Base-by-base conservation (phyloP, 129 eudicot genomes). In the Rutidosis leptorrhynchoides region DNA sequence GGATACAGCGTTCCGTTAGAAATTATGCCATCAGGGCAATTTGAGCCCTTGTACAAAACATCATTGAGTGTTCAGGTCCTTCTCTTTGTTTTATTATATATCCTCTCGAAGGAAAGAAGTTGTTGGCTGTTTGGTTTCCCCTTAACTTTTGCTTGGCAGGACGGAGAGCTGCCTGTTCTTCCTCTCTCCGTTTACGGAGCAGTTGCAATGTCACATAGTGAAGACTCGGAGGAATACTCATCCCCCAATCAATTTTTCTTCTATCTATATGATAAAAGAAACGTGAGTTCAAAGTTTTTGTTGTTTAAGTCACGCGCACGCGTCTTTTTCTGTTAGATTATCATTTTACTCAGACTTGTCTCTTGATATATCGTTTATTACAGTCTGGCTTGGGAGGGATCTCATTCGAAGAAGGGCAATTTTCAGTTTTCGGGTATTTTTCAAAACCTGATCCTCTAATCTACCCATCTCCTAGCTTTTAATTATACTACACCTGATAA, bases 311-410 rank as follows among this genome's bases (percentile, higher is more conserved):
- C n/a, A n/a, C n/a, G n/a, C n/a, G n/a, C n/a, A n/a, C n/a, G n/a
- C n/a, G n/a, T n/a, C n/a, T n/a, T n/a, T n/a, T n/a, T n/a, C n/a
- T n/a, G n/a, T n/a, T n/a, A n/a, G n/a, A n/a, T n/a, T n/a, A n/a
- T n/a, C n/a, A n/a, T n/a, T n/a, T n/a, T n/a, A n/a, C n/a, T n/a
- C n/a, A n/a, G n/a, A n/a, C n/a, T n/a, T n/a, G n/a, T n/a, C n/a
- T n/a, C n/a, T n/a, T n/a, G n/a, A n/a, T n/a, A n/a, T n/a, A n/a
- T n/a, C n/a, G n/a, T n/a, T n/a, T n/a, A n/a, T n/a, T n/a, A 51
- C 90, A 94, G 99, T 73, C 99, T 71, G 99, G 99, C 76, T 78
- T 94, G 77, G 99, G 99, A 64, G 99, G 99, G 69, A 53, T 94
- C 68, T 86, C 99, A 58, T 94, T 94, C 74, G 99, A 94, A 14